Evolutionary conservation across 495 filamentous ascomycete genomes (phyloP), one percentile per base, ranked within the genome.

Genomic region (Xylaria telfairii): DNA sequence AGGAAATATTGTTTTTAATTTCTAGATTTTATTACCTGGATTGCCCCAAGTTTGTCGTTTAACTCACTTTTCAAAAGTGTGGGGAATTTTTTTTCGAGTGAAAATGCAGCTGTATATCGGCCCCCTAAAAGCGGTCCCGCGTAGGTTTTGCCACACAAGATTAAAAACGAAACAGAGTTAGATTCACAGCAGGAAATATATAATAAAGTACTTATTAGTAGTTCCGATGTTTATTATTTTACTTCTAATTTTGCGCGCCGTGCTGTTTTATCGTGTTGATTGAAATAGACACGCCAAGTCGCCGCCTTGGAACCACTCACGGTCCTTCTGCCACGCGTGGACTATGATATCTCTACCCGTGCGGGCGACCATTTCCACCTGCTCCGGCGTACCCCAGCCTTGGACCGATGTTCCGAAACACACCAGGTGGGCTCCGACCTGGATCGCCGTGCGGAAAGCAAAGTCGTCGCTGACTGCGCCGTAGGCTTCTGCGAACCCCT

Each of bases 311-410:
- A 90, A 89, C 83, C 83, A 89, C 2, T 26, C 68, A 24, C 78
- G 81, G 66, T 90, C 83, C 68, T 84, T 84, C 67, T 79, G 72
- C 88, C 87, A 90, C 3, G 81, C 88, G 41, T 81, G 83, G 32
- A 85, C 77, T 62, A 90, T 81, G 7, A 90, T 75, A 24, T 89
- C 85, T 71, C 81, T 84, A 0, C 88, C 89, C 7, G 82, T 73
- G 42, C 76, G 76, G 8, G 88, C 86, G 21, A 88, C 83, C 30
- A 81, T 79, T 64, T 80, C 78, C 9, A 90, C 75, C 69, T 90
- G 84, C 59, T 84, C 75, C 21, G 75, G 70, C 1, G 79, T 83
- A 4, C 87, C 88, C 88, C 87, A 90, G 60, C 85, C 85, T n/a
- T 77, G 68, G 15, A 87, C 81, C 6, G 77, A 75, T 34, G 81